Evolutionary conservation across 2,329 filamentous ascomycete genomes (phyloP).

Genomic region (Hirsutella minnesotensis): DNA sequence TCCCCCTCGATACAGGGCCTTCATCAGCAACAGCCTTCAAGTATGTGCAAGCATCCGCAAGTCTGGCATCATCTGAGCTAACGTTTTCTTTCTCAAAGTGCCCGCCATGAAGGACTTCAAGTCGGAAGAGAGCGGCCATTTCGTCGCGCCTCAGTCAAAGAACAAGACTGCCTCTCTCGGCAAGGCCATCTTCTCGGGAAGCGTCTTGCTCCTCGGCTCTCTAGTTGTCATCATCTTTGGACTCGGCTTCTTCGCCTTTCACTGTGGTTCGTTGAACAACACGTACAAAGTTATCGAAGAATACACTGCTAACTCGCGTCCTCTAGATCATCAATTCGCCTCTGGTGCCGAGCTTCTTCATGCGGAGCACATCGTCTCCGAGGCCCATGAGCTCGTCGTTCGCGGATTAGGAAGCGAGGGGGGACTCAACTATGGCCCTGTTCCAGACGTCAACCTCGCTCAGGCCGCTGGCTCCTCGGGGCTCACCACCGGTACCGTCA

Average conservation of each 20-base stretch:
- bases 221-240: conserved; percentile 15
- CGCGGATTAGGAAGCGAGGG: conserved; percentile 10
- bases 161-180: conserved; percentile 1
- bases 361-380: conserved; percentile 8
- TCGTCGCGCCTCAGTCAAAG: not conserved
- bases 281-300: not conserved
- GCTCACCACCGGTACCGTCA: conserved; percentile 5
- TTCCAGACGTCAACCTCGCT: conserved; percentile 6
- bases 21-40: conserved; percentile 8
- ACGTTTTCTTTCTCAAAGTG: conserved; percentile 13
- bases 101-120: conserved; percentile 15
- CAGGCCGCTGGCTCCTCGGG: conserved; percentile 4
- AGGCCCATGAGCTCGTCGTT: conserved; percentile 11
- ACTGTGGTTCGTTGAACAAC: conserved; percentile 11
- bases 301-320: not conserved
- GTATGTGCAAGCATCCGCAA: not conserved
- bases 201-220: conserved; percentile 4
- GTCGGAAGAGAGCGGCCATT: conserved; percentile 7
- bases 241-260: conserved; percentile 15
- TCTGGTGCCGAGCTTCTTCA: conserved; percentile 7
- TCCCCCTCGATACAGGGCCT: not conserved
- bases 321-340: not conserved
- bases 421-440: conserved; percentile 2
- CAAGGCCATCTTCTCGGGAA: conserved; percentile 7
- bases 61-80: not conserved